A percentile compares a stretch with the other conserved stretches of the same genome.
Conservation (phyloP, 1,284 basidiomycete genomes). For the Flammula alnicola region DNA sequence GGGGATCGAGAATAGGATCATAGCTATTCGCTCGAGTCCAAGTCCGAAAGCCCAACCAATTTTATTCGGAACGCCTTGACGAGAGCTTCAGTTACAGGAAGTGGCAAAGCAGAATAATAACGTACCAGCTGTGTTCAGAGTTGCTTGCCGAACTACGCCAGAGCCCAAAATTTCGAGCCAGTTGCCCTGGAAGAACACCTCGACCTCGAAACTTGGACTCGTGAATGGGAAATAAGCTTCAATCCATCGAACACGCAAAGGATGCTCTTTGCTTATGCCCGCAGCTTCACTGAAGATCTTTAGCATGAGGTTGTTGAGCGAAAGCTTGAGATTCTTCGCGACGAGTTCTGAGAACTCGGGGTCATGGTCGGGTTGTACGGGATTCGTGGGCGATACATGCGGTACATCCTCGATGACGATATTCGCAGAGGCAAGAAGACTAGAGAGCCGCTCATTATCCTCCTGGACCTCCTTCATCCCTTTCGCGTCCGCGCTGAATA, state of each 20-base stretch:
- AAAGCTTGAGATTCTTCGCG: conserved; percentile 87
- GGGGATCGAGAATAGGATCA: conserved; percentile 97
- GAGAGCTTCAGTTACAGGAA: conserved; percentile 3
- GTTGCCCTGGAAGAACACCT: conserved; percentile 94
- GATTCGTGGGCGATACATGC: conserved; percentile 76
- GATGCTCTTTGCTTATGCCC: conserved; percentile 56
- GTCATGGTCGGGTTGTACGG: conserved; percentile 81
- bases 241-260: conserved; percentile 94
- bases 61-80: conserved; percentile 76
- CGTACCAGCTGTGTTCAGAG: conserved; percentile 85
- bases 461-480: conserved; percentile 65
- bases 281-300: conserved; percentile 75
- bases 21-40: conserved; percentile 96
- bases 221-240: conserved; percentile 99
- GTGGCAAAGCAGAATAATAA: conserved; percentile 25
- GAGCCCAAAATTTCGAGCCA: conserved; percentile 98
- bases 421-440: conserved; percentile 67
- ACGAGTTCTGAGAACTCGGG: conserved; percentile 73
- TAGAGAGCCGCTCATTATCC: conserved; percentile 67
- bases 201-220: conserved; percentile 96
- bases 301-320: conserved; percentile 88
- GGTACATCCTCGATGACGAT: conserved; percentile 90
- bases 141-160: conserved; percentile 91
- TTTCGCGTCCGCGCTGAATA: conserved; percentile 63
- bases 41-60: conserved; percentile 99